Percentiles rank a stretch among this genome's conserved stretches.
Evolutionary conservation across 306 rosid genomes (phyloP).

Genomic region (Glycyrrhiza uralensis): DNA sequence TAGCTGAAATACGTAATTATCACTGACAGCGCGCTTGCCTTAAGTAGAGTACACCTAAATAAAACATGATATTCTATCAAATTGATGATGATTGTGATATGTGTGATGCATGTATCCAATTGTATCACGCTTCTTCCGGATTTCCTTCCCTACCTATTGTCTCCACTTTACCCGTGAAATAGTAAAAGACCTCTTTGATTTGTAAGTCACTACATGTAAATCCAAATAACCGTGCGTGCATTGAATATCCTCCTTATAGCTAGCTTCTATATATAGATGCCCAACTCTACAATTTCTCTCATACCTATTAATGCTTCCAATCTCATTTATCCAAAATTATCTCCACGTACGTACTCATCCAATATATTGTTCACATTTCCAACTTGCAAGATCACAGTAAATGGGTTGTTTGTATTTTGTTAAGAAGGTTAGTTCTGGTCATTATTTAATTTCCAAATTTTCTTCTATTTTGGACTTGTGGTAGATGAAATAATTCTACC

Average conservation of each 20-base stretch:
- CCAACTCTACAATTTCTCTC: not conserved
- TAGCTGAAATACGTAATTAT: conserved; percentile 31
- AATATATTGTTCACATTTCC: not conserved
- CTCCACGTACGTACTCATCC: too few relatives aligned
- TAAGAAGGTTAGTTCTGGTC: conserved; percentile 34
- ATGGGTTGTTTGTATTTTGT: conserved; percentile 41
- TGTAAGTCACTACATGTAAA: not conserved
- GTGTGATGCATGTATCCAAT: conserved; percentile 32
- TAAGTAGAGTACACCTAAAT: not conserved
- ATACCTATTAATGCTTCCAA: not conserved
- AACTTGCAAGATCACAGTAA: not conserved
- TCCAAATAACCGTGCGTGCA: conserved; percentile 25
- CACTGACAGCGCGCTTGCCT: conserved; percentile 38
- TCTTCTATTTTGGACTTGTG: not conserved
- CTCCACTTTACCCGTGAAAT: not conserved
- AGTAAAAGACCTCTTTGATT: not conserved
- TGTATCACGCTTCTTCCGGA: conserved; percentile 38
- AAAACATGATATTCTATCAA: not conserved
- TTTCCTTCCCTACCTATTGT: not conserved
- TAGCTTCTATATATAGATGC: conserved; percentile 27
- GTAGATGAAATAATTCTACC: not conserved
- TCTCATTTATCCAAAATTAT: not conserved
- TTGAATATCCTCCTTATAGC: not conserved
- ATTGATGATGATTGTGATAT: not conserved
- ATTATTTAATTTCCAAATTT: not conserved